These are phyloP conservation scores for Annona cherimola DNA, from an alignment of 164 flowering plant species.

Conservation along the genomic window DNA sequence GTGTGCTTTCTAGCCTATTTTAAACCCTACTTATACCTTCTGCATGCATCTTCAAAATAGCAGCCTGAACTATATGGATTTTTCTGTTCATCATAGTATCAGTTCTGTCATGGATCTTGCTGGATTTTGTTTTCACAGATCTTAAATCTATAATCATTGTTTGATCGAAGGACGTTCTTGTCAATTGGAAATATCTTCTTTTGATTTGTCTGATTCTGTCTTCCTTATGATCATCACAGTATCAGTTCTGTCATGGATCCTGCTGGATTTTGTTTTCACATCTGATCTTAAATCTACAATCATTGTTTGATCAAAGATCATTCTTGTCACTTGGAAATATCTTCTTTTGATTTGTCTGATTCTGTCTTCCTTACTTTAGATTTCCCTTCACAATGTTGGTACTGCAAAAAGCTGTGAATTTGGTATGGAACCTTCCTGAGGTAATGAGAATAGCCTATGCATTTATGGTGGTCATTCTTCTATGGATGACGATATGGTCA, in stretches of 20 bases:
- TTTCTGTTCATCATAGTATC: neutral
- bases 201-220: too few species aligned
- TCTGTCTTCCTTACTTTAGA: conserved; percentile 32
- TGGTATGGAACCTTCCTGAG: conserved; percentile 90
- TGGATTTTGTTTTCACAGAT: neutral
- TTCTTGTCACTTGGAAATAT: neutral
- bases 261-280: neutral
- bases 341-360: neutral
- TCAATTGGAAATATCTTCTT: too few species aligned
- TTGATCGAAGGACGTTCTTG: neutral
- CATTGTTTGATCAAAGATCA: neutral
- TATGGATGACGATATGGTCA: conserved; percentile 94
- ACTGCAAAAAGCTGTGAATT: conserved; percentile 79
- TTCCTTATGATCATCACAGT: neutral
- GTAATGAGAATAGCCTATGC: conserved; percentile 73
- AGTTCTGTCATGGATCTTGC: neutral
- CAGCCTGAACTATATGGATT: neutral
- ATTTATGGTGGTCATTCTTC: conserved; percentile 80
- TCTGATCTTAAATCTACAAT: neutral
- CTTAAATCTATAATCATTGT: neutral
- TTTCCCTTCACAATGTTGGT: conserved; percentile 96
- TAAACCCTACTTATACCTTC: neutral
- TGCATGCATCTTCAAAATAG: neutral
- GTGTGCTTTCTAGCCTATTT: neutral
- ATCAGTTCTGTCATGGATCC: neutral